Percentiles rank a stretch among this genome's conserved stretches.
Conservation (phyloP, 192 early-diverging fungal genomes). For the Pilaira anomala region DNA sequence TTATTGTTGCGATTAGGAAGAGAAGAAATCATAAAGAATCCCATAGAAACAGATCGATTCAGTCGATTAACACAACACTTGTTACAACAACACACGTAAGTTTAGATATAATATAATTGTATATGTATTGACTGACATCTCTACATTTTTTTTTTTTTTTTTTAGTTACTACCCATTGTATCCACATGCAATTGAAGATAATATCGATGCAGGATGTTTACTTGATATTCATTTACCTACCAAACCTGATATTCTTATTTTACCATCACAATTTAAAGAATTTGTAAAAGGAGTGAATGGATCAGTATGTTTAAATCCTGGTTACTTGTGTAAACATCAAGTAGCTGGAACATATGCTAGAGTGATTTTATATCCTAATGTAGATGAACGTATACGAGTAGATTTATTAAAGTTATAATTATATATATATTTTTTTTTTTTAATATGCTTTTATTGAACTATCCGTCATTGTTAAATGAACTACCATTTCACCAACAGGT, state of each 20-base stretch:
- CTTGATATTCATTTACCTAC: constrained; percentile 44
- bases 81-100: constrained; percentile 71
- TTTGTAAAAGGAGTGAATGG: constrained; percentile 76
- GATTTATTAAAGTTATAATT: constrained; percentile 39
- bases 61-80: constrained; percentile 72
- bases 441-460: constrained; percentile 11
- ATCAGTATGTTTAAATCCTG: constrained; percentile 83
- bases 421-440: not conserved
- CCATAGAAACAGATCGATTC: constrained; percentile 53
- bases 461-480: constrained; percentile 30
- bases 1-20: constrained; percentile 66
- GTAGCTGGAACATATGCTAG: constrained; percentile 81
- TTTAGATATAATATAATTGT: too few relatives aligned
- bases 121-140: not conserved
- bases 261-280: constrained; percentile 69
- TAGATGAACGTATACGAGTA: constrained; percentile 36
- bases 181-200: constrained; percentile 42
- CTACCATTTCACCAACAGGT: constrained; percentile 38
- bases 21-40: constrained; percentile 51
- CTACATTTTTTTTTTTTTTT: not conserved
- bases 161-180: constrained; percentile 82
- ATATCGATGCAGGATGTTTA: constrained; percentile 29
- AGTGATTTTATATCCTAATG: constrained; percentile 63
- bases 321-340: constrained; percentile 63
- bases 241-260: constrained; percentile 82